Evolutionary conservation across 768 basidiomycete species (phyloP).

Genomic region (Xerocomus potaroensis): DNA sequence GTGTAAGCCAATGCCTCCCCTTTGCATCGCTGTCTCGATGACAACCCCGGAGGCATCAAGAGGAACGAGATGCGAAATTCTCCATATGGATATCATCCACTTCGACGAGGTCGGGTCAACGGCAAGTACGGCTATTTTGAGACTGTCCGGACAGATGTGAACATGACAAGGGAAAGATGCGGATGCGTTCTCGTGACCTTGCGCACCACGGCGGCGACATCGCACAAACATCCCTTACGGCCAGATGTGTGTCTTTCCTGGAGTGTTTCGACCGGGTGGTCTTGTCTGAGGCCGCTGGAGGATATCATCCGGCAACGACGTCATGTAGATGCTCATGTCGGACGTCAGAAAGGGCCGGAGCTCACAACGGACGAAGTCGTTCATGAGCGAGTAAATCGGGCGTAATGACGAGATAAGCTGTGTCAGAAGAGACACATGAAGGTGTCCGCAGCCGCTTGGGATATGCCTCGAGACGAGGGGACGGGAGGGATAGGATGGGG

Average conservation of each 20-base stretch:
- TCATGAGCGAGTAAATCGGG: constrained; percentile 25
- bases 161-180: too few relatives aligned
- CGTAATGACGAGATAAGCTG: constrained; percentile 24
- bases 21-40: constrained; percentile 2
- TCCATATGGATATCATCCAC: background rate
- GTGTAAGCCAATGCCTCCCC: too few relatives aligned
- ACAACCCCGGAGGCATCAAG: constrained; percentile 13
- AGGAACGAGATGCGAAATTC: constrained; percentile 13
- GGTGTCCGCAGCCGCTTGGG: background rate
- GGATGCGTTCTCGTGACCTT: too few relatives aligned
- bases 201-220: too few relatives aligned
- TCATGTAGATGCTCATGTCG: constrained; percentile 2
- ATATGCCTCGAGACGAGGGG: constrained; percentile 16
- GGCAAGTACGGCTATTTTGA: too few relatives aligned
- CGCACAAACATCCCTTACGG: too few relatives aligned
- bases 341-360: constrained; percentile 9
- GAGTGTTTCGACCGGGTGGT: background rate
- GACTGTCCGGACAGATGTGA: too few relatives aligned
- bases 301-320: constrained; percentile 21
- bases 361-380: constrained; percentile 2
- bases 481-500: constrained; percentile 12
- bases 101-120: background rate
- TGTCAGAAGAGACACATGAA: background rate
- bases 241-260: too few relatives aligned
- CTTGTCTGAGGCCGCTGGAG: constrained; percentile 11